Evolutionary conservation across 257 asterid species (phyloP).

Genomic region (Hygrophila difformis): DNA sequence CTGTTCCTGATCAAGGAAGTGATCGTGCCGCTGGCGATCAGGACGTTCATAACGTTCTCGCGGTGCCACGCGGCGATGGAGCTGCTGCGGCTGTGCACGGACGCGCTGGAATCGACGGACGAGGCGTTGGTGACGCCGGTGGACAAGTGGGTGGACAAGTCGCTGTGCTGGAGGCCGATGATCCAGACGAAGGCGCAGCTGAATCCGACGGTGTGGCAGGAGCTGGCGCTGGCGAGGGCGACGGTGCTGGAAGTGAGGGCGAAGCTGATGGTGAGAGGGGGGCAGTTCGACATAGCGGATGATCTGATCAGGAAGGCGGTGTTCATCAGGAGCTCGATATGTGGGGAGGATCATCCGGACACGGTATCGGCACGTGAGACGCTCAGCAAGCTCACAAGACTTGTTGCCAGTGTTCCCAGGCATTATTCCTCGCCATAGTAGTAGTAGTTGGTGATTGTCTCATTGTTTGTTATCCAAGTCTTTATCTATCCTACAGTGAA

Average conservation of each 20-base stretch:
- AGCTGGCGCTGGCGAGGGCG: conserved; percentile 83
- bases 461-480: conserved; percentile 13
- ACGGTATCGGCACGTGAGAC: conserved; percentile 86
- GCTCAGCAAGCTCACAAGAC: conserved; percentile 71
- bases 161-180: conserved; percentile 86
- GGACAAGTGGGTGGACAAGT: conserved; percentile 71
- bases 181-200: conserved; percentile 75
- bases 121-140: conserved; percentile 60
- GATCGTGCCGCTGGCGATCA: conserved; percentile 49
- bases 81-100: conserved; percentile 58
- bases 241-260: conserved; percentile 80
- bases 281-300: conserved; percentile 73
- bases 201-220: conserved; percentile 93
- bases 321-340: conserved; percentile 71
- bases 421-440: no score
- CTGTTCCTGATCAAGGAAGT: conserved; percentile 54
- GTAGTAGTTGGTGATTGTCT: no score
- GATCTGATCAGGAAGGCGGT: conserved; percentile 82
- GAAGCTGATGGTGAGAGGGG: conserved; percentile 86
- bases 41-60: conserved; percentile 46
- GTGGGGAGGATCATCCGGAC: conserved; percentile 89
- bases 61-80: conserved; percentile 58
- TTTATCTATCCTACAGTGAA: no score
- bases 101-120: conserved; percentile 65
- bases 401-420: conserved; percentile 57